phyloP scores from a whole-genome alignment of 306 rosid species.

The Prunus davidiana region DNA sequence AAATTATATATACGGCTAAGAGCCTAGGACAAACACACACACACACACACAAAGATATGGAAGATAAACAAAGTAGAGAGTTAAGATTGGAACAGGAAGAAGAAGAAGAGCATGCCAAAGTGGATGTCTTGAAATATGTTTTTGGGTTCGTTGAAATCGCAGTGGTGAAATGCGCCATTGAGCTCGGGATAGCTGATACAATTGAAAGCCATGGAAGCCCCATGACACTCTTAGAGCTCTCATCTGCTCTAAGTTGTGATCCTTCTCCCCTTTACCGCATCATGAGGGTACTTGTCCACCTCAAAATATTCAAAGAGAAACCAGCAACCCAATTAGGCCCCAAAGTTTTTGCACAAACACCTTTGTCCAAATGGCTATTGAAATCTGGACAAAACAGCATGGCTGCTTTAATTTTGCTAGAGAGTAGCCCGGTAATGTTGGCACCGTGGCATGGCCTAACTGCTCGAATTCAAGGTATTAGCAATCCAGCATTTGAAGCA shows the following conservation, averaged over 20 bases:
- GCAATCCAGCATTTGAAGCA: conserved; percentile 30
- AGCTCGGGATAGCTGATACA: conserved; percentile 61
- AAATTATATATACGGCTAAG: not conserved
- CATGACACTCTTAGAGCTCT: conserved; percentile 46
- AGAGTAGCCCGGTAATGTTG: conserved; percentile 30
- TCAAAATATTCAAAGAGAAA: conserved; percentile 38
- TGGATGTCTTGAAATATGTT: conserved; percentile 37
- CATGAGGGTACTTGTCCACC: conserved; percentile 52
- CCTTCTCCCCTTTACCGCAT: conserved; percentile 25
- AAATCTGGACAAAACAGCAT: conserved; percentile 19
- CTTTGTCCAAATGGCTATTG: conserved; percentile 23
- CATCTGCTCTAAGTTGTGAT: conserved; percentile 41
- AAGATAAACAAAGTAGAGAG: not conserved
- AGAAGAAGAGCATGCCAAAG: conserved; percentile 29
- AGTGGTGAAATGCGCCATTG: conserved; percentile 60
- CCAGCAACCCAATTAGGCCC: not conserved
- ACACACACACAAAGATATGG: not conserved
- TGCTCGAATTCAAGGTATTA: conserved; percentile 13
- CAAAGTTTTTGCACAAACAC: conserved; percentile 19
- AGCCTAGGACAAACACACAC: not conserved
- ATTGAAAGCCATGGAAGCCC: conserved; percentile 47
- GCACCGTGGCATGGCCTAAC: conserved; percentile 35
- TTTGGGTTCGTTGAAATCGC: conserved; percentile 58
- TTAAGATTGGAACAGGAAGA: conserved; percentile 1
- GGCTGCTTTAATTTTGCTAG: conserved; percentile 24